Evolutionary conservation across 2,329 filamentous ascomycete species (phyloP).

Genomic region (Penicillium sp.): DNA sequence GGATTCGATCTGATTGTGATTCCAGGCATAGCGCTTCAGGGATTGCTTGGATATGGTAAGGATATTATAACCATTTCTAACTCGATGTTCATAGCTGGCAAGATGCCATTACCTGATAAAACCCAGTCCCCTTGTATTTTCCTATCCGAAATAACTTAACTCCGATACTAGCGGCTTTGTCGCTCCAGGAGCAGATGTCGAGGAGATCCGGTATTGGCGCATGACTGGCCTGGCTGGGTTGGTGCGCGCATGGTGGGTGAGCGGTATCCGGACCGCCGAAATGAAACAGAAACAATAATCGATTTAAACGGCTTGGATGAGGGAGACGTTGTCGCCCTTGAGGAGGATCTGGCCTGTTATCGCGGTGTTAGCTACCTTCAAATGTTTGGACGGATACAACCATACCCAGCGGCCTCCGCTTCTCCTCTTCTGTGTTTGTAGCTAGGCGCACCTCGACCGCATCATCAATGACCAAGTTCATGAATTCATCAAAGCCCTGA

Average conservation of each 20-base stretch:
- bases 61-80: conserved; percentile 96
- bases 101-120: conserved; percentile 16
- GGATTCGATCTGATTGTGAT: conserved; percentile 66
- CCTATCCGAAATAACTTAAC: conserved; percentile 19
- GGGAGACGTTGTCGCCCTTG: conserved; percentile 83
- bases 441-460: conserved; percentile 87
- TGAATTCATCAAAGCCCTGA: conserved; percentile 97
- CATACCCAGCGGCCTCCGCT: conserved; percentile 75
- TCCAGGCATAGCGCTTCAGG: conserved; percentile 81
- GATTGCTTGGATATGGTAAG: conserved; percentile 63
- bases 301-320: conserved; percentile 63
- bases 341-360: conserved; percentile 74
- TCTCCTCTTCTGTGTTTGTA: conserved; percentile 79
- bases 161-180: conserved; percentile 66
- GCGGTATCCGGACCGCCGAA: conserved; percentile 46
- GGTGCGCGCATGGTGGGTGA: conserved; percentile 75
- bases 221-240: conserved; percentile 69
- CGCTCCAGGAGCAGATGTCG: conserved; percentile 82
- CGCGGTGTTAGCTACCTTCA: background rate
- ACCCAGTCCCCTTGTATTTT: conserved; percentile 59
- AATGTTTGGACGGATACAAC: background rate
- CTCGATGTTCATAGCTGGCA: conserved; percentile 61
- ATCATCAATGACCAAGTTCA: conserved; percentile 97
- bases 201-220: conserved; percentile 67
- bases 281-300: conserved; percentile 13